Evolutionary conservation across 352 stramenopile species (phyloP).

Genomic region (Globisporangium viniferum): DNA sequence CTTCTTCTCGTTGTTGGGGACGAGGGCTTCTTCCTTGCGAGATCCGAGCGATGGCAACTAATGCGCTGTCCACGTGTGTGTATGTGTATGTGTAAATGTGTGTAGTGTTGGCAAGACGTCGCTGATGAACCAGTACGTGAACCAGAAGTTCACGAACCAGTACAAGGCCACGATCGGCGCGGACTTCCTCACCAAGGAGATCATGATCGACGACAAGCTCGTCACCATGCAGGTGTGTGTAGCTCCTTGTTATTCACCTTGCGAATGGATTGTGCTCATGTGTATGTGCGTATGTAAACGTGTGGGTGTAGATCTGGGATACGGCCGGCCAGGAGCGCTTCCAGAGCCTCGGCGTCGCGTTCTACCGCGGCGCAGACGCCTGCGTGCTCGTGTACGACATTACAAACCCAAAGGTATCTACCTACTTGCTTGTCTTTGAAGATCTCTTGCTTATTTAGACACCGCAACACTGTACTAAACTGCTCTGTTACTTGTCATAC

Average conservation of each 20-base stretch:
- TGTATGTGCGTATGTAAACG: not conserved
- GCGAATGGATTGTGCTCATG: not conserved
- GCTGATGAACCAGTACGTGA: constrained; percentile 99
- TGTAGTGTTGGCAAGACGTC: constrained; percentile 97
- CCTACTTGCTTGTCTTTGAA: too few relatives aligned
- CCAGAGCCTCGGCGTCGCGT: constrained; percentile 96
- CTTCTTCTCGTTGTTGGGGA: too few relatives aligned
- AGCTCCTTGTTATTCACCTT: not conserved
- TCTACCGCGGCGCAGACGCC: constrained; percentile 98
- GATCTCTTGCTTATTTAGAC: too few relatives aligned
- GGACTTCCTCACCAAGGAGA: constrained; percentile 98
- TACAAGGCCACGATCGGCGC: constrained; percentile 99
- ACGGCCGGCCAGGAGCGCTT: constrained; percentile 98
- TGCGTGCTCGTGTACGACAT: constrained; percentile 99
- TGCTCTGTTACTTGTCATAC: not conserved
- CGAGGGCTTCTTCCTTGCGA: too few relatives aligned
- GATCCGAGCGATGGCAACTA: not conserved
- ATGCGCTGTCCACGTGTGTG: not conserved
- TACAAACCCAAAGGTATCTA: constrained; percentile 91
- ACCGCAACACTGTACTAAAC: not conserved
- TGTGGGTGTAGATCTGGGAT: constrained; percentile 97
- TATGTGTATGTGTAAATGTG: not conserved
- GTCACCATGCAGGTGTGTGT: constrained; percentile 91
- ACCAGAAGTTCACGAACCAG: constrained; percentile 97
- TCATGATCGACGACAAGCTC: constrained; percentile 94